phyloP scores from a whole-genome alignment of 2,329 filamentous ascomycete species.

The Botrytis pseudocinerea region DNA sequence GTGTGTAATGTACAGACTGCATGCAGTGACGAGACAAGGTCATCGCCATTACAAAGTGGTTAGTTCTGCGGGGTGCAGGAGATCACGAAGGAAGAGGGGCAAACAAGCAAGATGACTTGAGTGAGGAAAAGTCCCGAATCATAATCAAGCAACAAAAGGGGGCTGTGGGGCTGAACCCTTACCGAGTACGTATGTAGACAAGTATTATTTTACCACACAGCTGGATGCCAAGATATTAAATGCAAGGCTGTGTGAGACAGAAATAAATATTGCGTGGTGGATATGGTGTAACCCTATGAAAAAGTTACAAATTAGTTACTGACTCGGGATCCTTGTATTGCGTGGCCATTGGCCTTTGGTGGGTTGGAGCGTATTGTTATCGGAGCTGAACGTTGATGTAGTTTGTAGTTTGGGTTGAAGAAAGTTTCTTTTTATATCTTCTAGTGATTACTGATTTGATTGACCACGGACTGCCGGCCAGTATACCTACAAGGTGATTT shows the following conservation, averaged over 20 bases:
- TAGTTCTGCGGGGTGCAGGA: constrained; percentile 19
- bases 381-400: neutral
- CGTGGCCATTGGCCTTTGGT: neutral
- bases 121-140: neutral
- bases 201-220: neutral
- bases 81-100: constrained; percentile 13
- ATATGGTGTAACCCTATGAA: neutral
- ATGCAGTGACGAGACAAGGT: neutral
- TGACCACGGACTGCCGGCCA: neutral
- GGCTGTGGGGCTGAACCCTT: constrained; percentile 8
- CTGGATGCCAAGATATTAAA: constrained; percentile 2
- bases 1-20: neutral
- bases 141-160: neutral
- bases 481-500: neutral
- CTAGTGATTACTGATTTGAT: neutral
- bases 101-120: neutral
- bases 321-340: constrained; percentile 6
- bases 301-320: neutral
- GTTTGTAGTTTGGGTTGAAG: neutral
- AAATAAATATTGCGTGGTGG: neutral
- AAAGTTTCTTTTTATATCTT: neutral
- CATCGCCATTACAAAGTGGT: neutral
- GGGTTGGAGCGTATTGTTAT: neutral
- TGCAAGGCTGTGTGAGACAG: constrained; percentile 6
- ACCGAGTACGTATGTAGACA: neutral